These are phyloP conservation scores for Nyssa sinensis DNA, from an alignment of 148 eudicot species.

Conservation along the genomic window DNA sequence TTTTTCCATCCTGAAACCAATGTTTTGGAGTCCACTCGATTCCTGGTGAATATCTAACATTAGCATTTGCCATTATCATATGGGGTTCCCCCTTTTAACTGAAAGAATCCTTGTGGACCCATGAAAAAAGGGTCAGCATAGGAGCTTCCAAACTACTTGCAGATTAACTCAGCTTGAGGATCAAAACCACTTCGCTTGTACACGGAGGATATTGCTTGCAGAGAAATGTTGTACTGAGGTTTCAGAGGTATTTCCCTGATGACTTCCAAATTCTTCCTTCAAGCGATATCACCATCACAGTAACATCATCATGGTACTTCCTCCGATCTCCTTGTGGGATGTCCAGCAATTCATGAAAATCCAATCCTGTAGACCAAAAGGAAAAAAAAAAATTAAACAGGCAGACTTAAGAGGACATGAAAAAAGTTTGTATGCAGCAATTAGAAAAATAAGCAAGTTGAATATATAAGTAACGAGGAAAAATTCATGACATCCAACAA, in stretches of 20 bases:
- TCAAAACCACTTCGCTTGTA: background rate
- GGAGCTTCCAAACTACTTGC: background rate
- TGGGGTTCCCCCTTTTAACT: constrained; percentile 3
- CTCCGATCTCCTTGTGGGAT: constrained; percentile 98
- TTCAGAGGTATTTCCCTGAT: constrained; percentile 87
- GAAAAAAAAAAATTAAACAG: background rate
- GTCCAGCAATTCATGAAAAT: constrained; percentile 94
- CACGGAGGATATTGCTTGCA: too few relatives aligned
- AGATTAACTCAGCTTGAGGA: too few relatives aligned
- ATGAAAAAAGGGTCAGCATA: constrained; percentile 10
- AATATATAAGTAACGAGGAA: too few relatives aligned
- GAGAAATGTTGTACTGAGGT: constrained; percentile 6
- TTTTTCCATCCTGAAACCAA: constrained; percentile 15
- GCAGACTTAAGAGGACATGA: background rate
- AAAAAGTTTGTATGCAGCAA: constrained; percentile 8
- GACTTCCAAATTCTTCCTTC: constrained; percentile 99
- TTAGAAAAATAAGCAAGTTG: background rate
- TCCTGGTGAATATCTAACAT: too few relatives aligned
- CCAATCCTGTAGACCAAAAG: constrained; percentile 63
- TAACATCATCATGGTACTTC: constrained; percentile 98
- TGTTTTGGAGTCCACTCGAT: constrained; percentile 11
- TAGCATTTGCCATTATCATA: too few relatives aligned
- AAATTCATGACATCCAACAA: too few relatives aligned
- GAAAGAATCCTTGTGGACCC: constrained; percentile 8
- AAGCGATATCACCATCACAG: constrained; percentile 95